These are phyloP conservation scores for Mycena rebaudengoi DNA, from an alignment of 768 basidiomycete species.

Conservation along the genomic window DNA sequence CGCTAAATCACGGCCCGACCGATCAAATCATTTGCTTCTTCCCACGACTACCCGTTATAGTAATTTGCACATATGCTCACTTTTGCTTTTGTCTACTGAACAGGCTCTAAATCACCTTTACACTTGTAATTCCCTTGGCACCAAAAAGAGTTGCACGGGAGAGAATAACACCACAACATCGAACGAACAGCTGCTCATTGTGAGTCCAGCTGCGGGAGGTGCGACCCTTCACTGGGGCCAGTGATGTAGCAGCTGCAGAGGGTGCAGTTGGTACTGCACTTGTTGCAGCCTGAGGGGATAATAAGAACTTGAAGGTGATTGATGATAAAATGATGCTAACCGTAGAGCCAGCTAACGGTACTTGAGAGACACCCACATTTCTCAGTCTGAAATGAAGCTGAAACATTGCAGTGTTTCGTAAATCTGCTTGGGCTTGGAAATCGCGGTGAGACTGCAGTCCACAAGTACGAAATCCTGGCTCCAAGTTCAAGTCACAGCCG, in stretches of 20 bases:
- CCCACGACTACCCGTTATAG: too few species aligned
- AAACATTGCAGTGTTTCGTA: not conserved
- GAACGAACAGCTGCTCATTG: conserved; percentile 31
- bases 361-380: not conserved
- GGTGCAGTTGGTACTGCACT: too few species aligned
- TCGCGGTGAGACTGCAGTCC: not conserved
- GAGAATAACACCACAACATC: conserved; percentile 30
- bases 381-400: not conserved
- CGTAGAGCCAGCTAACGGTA: not conserved
- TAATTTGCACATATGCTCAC: too few species aligned
- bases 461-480: not conserved
- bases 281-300: too few species aligned
- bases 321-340: too few species aligned
- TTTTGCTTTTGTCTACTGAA: too few species aligned
- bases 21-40: too few species aligned
- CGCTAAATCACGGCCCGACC: too few species aligned
- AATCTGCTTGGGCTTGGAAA: not conserved
- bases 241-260: too few species aligned
- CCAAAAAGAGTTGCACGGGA: conserved; percentile 25
- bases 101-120: conserved; percentile 17
- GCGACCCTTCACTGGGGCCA: conserved; percentile 1
- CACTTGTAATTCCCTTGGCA: conserved; percentile 9
- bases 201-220: conserved; percentile 24
- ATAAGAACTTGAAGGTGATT: too few species aligned
- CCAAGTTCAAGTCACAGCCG: not conserved